A percentile compares a stretch with the other conserved stretches of the same genome.
Evolutionary conservation across 208 protist genomes (phyloP).

Genomic region (Tritrichomonas foetus): DNA sequence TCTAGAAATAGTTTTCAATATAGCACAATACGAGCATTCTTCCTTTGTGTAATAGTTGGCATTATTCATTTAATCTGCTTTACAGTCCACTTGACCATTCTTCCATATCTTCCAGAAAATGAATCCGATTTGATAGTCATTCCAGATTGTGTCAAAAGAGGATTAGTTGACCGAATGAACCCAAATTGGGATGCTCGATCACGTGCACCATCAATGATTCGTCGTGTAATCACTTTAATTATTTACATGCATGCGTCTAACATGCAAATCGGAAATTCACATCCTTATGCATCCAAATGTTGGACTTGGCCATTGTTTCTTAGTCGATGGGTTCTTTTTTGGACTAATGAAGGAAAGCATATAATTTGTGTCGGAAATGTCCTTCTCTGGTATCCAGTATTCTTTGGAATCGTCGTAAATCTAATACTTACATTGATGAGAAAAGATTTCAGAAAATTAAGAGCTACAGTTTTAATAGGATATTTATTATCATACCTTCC

Average conservation of each 20-base stretch:
- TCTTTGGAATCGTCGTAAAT: background rate
- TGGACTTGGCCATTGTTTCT: background rate
- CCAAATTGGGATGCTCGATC: background rate
- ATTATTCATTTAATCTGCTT: background rate
- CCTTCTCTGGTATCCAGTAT: background rate
- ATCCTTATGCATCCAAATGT: background rate
- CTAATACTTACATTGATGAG: background rate
- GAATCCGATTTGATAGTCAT: background rate
- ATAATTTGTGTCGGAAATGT: background rate
- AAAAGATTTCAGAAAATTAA: background rate
- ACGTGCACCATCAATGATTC: background rate
- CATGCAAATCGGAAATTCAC: background rate
- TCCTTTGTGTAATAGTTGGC: background rate
- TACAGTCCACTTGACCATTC: background rate
- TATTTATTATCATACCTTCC: background rate
- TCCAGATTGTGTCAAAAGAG: background rate
- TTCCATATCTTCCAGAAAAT: background rate
- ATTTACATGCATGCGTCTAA: background rate
- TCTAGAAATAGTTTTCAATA: background rate
- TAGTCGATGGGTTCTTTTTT: background rate
- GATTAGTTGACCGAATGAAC: background rate
- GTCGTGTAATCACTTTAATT: background rate
- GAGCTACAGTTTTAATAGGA: background rate
- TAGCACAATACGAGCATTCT: background rate
- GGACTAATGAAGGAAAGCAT: background rate